Evolutionary conservation across 257 asterid genomes (phyloP), one percentile per base, ranked within the genome.

Genomic region (Lycium barbarum): DNA sequence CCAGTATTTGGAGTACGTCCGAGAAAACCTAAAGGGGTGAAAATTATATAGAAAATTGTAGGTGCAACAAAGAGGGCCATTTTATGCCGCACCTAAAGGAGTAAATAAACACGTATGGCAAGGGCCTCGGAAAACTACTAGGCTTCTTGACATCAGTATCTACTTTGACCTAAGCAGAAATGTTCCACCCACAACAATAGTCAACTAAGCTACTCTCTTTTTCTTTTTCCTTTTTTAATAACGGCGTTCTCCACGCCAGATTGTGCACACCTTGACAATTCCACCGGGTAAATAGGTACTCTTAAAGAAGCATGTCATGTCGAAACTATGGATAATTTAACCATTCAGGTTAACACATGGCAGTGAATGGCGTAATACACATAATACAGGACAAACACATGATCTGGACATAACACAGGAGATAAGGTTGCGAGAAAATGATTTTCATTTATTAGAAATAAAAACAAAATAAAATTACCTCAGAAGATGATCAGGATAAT

Each of bases 401-500:
- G 63, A 38, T 76, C 22, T 76, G 47, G 63, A 14, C 22, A 76
- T 22, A 13, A 26, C 47, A 26, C 26, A 76, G 62, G 62, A 76
- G 57, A 51, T 57, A 76, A 76, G 63, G 81, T 76, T 76, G 22
- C 4, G 5, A 76, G 20, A 76, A 74, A 53, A 76, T 76, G 45
- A 13, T 33, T 73, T 51, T 14, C 62, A 51, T 17, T 71, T 15
- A 40, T 40, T 15, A 9, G 45, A 57, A 82, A 26, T 81, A 35
- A 7, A 1, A 13, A 26, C 49, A 49, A 13, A 36, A 68, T 68
- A 63, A 85, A 84, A 79, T 73, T 78, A 92, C 95, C 95, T 91
- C 85, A 88, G 87, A 79, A 91, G 51, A 88, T 87, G 91, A 89
- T 89, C 88, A 17, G 92, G 95, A 87, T 88, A 92, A 84, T 87